Base-by-base conservation (phyloP, 306 rosid genomes). In the Citrullus mucosospermus region DNA sequence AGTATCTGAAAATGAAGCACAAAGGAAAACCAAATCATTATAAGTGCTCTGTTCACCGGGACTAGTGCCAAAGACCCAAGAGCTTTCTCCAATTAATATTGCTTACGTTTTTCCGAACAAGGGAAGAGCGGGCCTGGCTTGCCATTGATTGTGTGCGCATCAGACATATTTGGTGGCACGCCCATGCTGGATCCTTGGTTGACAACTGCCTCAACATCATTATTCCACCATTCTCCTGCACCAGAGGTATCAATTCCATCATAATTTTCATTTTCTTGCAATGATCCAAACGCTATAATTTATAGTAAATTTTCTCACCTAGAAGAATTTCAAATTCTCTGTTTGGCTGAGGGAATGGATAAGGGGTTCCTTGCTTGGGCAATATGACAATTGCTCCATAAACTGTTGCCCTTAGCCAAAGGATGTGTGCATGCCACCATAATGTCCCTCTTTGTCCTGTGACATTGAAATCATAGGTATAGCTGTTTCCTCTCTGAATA, bases 91-190 rank as follows among this genome's bases (percentile, higher is more conserved):
- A 79, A 65, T 63, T 48, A 68, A 30, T 2, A 3, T 60, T 38
- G 30, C 85, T 91, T 87, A 93, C 97, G 89, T 85, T 91, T 93
- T 85, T 93, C 91, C 0, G 94, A 85, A 82, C 98, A 91, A 56
- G 98, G 96, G 84, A 93, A 93, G 75, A 93, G 88, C 18, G 98
- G 93, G 80, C 98, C 98, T 15, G 98, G 94, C 84, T 93, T 93
- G 8, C 98, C 96, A n/a, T 91, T 93, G 79, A 93, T 93, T 6
- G 96, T 89, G 87, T 93, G 98, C 4, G 93, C 98, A 85, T 93
- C 98, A 2, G 96, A 93, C 87, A 90, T 87, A 63, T 93, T 91
- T 60, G 96, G 98, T 11, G 94, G 93, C 81, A 93, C 80, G 2
- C 96, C 98, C 91, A 88, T 86, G 63, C 28, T 28, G 62, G 78